Evolutionary conservation across 1,284 basidiomycete genomes (phyloP), one percentile per base, ranked within the genome.

Genomic region (Tylopilus sp.): DNA sequence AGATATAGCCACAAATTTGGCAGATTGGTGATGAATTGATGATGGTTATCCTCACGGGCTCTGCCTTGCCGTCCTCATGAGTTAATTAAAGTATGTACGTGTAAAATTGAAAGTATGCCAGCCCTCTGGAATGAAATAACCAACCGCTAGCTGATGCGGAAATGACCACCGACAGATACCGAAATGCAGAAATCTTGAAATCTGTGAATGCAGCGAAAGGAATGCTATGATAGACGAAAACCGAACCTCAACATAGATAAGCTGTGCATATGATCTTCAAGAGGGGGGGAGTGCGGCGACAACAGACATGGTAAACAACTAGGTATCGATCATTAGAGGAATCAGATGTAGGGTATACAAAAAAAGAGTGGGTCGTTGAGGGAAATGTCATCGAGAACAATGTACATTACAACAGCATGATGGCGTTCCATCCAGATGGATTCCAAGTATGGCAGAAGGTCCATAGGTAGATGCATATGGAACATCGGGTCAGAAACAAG

Each of bases 371-470:
- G 15, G 19, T 19, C 42, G 33, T 40, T 17, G 40, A 33, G 32
- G 7, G 15, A 28, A 52, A 43, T 51, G n/a, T 20, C 43, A 32
- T 46, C 14, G 37, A 26, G 13, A 20, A 36, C 43, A 37, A 19
- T 28, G 39, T 65, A 53, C 45, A 50, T 20, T 57, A 63, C 45
- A 57, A 35, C 39, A 26, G 31, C 36, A 25, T 42, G 39, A 35
- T 3, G 26, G n/a, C 17, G 35, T 57, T 57, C 50, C 48, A 50
- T 57, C 50, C 48, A 43, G 48, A 50, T 58, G 58, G 26, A 39
- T 57, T 65, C 57, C 61, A 46, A 47, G 46, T 54, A 35, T 43
- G 28, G 25, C 20, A 26, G 20, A 39, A 5, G n/a, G 48, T 62
- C 45, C 48, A n/a, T 48, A 28, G 47, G 40, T 37, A n/a, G 41